Conservation (phyloP, 805 yeast species). For the Diddensiella transvaalensis region DNA sequence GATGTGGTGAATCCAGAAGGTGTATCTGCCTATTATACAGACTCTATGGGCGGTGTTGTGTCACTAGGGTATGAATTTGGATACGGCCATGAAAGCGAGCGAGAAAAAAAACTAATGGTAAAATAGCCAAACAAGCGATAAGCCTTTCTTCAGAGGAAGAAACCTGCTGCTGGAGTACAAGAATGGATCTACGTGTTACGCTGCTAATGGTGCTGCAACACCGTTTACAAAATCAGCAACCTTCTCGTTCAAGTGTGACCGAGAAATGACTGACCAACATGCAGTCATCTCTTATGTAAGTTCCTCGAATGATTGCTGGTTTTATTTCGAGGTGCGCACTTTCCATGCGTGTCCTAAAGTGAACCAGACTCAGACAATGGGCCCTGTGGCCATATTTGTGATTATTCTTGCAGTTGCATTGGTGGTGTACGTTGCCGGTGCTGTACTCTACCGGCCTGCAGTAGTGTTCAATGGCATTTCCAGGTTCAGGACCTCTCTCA, state of each 20-base stretch:
- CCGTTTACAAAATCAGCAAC: constrained; percentile 58
- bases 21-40: constrained; percentile 58
- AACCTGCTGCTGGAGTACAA: constrained; percentile 66
- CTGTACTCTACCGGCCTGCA: constrained; percentile 15
- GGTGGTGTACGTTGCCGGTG: constrained; percentile 33
- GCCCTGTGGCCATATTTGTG: constrained; percentile 54
- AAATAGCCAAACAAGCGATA: constrained; percentile 34
- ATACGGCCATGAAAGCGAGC: neutral
- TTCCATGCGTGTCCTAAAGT: constrained; percentile 84
- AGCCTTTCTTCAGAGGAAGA: constrained; percentile 67
- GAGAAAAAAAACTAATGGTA: neutral
- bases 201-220: constrained; percentile 41
- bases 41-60: constrained; percentile 39
- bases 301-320: constrained; percentile 69
- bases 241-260: constrained; percentile 72
- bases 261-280: constrained; percentile 46
- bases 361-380: constrained; percentile 54
- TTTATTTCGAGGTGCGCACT: constrained; percentile 79
- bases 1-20: constrained; percentile 33
- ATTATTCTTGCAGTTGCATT: constrained; percentile 46
- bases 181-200: constrained; percentile 48
- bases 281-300: constrained; percentile 62
- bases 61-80: constrained; percentile 48
- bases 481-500: neutral
- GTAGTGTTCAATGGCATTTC: constrained; percentile 8